These are phyloP conservation scores for Lepiota brunneoincarnata DNA, from an alignment of 768 basidiomycete species.

Conservation along the genomic window DNA sequence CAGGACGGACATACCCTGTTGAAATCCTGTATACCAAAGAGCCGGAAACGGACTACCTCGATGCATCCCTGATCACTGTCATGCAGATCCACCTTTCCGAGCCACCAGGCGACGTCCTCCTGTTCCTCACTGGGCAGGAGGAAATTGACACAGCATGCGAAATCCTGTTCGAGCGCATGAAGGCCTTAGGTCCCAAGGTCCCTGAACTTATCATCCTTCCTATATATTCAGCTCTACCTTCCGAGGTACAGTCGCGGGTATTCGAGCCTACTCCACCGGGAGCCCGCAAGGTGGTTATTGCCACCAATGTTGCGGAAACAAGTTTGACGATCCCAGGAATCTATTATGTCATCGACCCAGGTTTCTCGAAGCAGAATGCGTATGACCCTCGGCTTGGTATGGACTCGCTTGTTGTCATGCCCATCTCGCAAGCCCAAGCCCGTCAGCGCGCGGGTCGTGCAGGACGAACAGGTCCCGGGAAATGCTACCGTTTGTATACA, in stretches of 20 bases:
- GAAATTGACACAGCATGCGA: conserved; percentile 98
- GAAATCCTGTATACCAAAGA: conserved; percentile 99
- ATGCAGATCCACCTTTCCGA: conserved; percentile 99
- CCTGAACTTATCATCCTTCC: conserved; percentile 96
- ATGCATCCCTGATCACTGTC: conserved; percentile 96
- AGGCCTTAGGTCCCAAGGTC: conserved; percentile 96
- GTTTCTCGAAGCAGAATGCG: conserved; percentile 98
- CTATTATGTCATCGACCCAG: conserved; percentile 98
- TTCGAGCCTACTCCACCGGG: conserved; percentile 98
- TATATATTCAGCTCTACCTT: conserved; percentile 96
- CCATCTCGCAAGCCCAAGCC: conserved; percentile 98
- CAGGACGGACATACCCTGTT: conserved; percentile 98
- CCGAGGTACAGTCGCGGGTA: conserved; percentile 95
- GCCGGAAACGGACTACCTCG: conserved; percentile 95
- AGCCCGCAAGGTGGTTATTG: conserved; percentile 97
- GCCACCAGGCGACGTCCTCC: conserved; percentile 92
- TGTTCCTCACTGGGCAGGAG: conserved; percentile 98
- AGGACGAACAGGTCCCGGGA: conserved; percentile 96
- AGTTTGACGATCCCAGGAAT: conserved; percentile 98
- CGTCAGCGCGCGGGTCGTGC: conserved; percentile 95
- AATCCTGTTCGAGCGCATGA: conserved; percentile 98
- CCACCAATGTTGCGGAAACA: conserved; percentile 99
- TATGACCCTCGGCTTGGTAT: conserved; percentile 97
- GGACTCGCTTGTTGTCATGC: conserved; percentile 98
- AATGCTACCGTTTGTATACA: conserved; percentile 97